Evolutionary conservation across 495 filamentous ascomycete species (phyloP), one percentile per base, ranked within the genome.

Genomic region (Trichoderma erinaceum): DNA sequence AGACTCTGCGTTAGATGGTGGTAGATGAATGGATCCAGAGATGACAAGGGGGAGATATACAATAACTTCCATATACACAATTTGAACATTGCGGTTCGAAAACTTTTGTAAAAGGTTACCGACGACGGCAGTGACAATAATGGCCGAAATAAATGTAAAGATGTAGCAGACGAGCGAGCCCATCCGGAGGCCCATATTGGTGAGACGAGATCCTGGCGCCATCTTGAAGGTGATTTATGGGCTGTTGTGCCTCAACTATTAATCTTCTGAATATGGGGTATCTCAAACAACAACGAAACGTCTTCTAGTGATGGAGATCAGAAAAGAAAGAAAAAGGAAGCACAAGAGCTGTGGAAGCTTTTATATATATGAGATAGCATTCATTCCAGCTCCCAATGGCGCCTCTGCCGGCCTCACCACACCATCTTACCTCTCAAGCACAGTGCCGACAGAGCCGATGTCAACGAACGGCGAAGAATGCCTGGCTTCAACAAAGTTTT

Each of bases 11-110:
- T 52, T 21, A 52, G 2, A 46, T 13, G 56, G 56, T 4, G 21
- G 6, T n/a, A 23, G 13, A 32, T 35, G 0, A 15, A 29, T 10
- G 1, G 10, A n/a, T 13, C 1, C 3, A 23, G 1, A 4, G 23
- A 4, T 0, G 21, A 23, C 21, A 0, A 21, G n/a, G 15, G 63
- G 23, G 35, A 21, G 32, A 44, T 32, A 1, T 21, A 65, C 63
- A 25, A 65, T 65, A 32, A 65, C 63, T 41, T 41, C 35, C 32
- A 41, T 41, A 32, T 65, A 65, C 16, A 65, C 41, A 32, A 65
- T 65, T 8, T 65, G 16, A 4, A 44, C 41, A 8, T 32, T 32
- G 3, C 32, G 63, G 63, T 25, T 44, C 13, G 52, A 61, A n/a
- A 61, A 61, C 4, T 23, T 21, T 7, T 65, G 16, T 18, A 65